Evolutionary conservation across 2,329 filamentous ascomycete species (phyloP).

Genomic region (Penicillium crustosum): DNA sequence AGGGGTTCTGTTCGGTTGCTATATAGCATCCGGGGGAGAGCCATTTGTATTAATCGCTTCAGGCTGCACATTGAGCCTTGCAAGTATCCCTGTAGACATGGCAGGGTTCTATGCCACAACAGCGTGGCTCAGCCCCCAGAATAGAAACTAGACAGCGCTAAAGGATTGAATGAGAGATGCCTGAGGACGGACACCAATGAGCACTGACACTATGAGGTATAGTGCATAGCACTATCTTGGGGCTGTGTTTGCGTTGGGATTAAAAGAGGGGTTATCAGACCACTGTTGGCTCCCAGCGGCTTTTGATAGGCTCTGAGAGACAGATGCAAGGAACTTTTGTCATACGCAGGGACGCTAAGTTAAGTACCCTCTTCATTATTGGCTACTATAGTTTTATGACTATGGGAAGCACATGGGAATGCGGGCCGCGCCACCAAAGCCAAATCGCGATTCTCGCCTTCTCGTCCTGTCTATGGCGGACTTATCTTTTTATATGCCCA

Average conservation of each 20-base stretch:
- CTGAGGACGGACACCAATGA: neutral
- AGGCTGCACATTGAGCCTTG: neutral
- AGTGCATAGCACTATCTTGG: neutral
- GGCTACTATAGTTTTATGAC: neutral
- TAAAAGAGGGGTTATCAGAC: neutral
- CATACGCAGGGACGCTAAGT: neutral
- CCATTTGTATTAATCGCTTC: neutral
- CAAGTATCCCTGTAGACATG: neutral
- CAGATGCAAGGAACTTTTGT: neutral
- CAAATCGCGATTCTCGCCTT: neutral
- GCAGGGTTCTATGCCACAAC: neutral
- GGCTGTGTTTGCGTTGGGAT: neutral
- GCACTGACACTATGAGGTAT: neutral
- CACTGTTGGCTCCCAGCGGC: neutral
- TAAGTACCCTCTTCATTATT: neutral
- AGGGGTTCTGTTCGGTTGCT: neutral
- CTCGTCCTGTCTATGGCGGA: neutral
- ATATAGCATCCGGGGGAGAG: neutral
- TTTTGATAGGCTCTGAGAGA: neutral
- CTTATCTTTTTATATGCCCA: too few species aligned
- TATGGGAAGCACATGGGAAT: neutral
- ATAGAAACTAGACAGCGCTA: neutral
- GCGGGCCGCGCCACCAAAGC: too few species aligned
- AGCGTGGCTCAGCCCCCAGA: neutral
- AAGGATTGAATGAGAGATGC: neutral